These are phyloP conservation scores for Ceratocystis diversiconidia DNA, from an alignment of 2,329 filamentous ascomycete species.

Conservation along the genomic window DNA sequence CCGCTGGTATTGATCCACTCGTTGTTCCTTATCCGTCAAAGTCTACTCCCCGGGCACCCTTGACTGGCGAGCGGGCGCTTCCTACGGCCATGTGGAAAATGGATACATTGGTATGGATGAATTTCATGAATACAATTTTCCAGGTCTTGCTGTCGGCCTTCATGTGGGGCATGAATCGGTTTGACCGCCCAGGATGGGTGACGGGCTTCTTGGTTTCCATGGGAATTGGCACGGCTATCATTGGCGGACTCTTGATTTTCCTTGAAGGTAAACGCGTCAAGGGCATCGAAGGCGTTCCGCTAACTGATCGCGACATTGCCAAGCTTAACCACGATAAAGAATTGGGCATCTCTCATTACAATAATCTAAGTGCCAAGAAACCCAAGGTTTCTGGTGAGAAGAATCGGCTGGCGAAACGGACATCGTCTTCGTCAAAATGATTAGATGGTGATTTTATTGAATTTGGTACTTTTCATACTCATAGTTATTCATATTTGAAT, in stretches of 20 bases:
- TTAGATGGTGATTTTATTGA: background rate
- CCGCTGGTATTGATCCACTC: constrained; percentile 23
- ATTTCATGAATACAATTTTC: constrained; percentile 64
- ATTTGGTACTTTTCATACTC: constrained; percentile 6
- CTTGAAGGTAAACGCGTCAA: constrained; percentile 59
- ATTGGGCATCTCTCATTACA: constrained; percentile 43
- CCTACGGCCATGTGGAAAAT: constrained; percentile 60
- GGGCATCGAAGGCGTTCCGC: constrained; percentile 53
- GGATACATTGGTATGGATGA: constrained; percentile 65
- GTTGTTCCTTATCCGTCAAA: constrained; percentile 47
- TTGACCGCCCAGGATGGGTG: constrained; percentile 61
- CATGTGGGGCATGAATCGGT: constrained; percentile 71
- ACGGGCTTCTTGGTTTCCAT: constrained; percentile 67
- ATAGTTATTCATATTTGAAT: background rate
- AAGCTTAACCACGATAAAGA: constrained; percentile 39
- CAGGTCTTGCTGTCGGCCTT: constrained; percentile 59
- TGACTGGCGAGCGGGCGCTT: constrained; percentile 57
- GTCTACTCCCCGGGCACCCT: constrained; percentile 50
- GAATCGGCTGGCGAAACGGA: constrained; percentile 17
- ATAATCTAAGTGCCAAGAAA: constrained; percentile 39
- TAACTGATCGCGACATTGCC: constrained; percentile 41
- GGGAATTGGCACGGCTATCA: constrained; percentile 48
- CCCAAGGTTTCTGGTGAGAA: constrained; percentile 31
- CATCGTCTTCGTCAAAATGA: background rate
- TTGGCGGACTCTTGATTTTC: constrained; percentile 56